Evolutionary conservation across 345 rosid genomes (phyloP).

Genomic region (Rhizophora mangle): DNA sequence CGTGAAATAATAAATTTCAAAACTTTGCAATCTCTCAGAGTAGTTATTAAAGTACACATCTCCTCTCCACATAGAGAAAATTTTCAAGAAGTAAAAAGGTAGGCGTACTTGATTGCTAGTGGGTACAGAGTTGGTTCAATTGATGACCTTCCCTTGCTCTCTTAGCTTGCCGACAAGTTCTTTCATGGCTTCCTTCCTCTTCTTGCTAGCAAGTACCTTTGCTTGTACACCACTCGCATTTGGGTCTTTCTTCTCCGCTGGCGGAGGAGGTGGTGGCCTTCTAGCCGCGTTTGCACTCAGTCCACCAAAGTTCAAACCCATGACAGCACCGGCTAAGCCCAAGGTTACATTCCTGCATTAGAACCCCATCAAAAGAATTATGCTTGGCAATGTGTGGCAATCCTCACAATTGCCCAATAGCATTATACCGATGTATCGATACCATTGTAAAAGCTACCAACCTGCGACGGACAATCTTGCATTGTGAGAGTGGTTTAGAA

Average conservation of each 20-base stretch:
- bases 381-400: not conserved
- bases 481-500: conserved; percentile 12
- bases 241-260: conserved; percentile 66
- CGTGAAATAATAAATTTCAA: too few species aligned
- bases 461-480: conserved; percentile 43
- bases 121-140: conserved; percentile 6
- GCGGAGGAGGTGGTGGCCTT: conserved; percentile 62
- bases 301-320: conserved; percentile 44
- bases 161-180: conserved; percentile 50
- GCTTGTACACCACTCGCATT: conserved; percentile 75
- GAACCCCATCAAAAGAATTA: not conserved
- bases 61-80: too few species aligned
- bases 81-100: too few species aligned
- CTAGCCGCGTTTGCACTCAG: conserved; percentile 49
- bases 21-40: too few species aligned
- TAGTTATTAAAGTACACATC: too few species aligned
- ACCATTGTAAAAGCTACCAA: not conserved
- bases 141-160: conserved; percentile 56
- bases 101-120: too few species aligned
- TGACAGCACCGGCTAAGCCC: conserved; percentile 41
- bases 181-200: conserved; percentile 50
- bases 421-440: not conserved
- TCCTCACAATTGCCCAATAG: too few species aligned
- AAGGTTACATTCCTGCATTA: conserved; percentile 38
- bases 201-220: conserved; percentile 79